Evolutionary conservation across 805 yeast species (phyloP).

Genomic region (Jamesozyma jinghongensis): DNA sequence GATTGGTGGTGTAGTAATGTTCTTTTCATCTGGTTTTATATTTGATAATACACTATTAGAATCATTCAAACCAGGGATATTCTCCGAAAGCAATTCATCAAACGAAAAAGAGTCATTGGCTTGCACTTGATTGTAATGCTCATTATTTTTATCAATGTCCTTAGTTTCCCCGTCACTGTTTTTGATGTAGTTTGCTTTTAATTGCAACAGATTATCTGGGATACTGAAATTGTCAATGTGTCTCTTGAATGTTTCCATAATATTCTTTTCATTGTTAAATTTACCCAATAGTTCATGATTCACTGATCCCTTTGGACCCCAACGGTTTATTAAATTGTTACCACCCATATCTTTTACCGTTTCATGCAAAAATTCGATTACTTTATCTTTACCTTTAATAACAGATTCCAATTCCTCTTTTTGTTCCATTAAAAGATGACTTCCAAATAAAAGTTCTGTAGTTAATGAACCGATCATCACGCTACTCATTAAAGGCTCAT

Average conservation of each 20-base stretch:
- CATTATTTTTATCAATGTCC: no score
- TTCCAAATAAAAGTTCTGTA: neutral
- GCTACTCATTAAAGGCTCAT: neutral
- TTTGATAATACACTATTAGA: no score
- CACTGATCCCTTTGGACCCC: slow-evolving; percentile 29
- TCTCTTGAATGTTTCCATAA: neutral
- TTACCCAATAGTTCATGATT: slow-evolving; percentile 17
- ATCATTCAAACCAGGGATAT: no score
- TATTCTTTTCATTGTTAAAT: slow-evolving; percentile 8
- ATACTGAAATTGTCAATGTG: neutral
- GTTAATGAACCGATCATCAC: slow-evolving; percentile 1
- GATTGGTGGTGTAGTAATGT: no score
- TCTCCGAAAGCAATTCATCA: no score
- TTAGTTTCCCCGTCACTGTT: no score
- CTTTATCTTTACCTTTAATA: slow-evolving; percentile 26
- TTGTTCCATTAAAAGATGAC: neutral
- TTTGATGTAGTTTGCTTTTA: no score
- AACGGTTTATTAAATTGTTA: slow-evolving; percentile 16
- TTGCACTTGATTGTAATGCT: no score
- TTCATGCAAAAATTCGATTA: slow-evolving; percentile 25
- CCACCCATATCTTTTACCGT: slow-evolving; percentile 21
- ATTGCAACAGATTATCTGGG: no score
- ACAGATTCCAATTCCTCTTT: slow-evolving; percentile 11
- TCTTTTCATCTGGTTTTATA: no score
- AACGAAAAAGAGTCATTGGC: no score